Conservation (phyloP, 768 basidiomycete genomes). For the Trametes sanguinea region DNA sequence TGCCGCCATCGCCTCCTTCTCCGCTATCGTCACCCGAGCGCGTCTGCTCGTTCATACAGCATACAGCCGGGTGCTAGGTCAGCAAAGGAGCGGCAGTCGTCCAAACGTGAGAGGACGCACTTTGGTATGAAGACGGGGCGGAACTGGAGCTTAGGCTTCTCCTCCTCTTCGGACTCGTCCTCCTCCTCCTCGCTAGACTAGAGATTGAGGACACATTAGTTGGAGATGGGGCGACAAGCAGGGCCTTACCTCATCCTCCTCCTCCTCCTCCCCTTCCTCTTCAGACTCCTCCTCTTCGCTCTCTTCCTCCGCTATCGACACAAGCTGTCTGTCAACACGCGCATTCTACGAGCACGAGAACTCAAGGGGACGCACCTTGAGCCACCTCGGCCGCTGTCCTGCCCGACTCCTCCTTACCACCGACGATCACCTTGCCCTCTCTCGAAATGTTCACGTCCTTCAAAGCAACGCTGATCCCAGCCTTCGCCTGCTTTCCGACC, state of each 20-base stretch:
- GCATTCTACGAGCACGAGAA: neutral
- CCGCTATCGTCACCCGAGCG: constrained; percentile 70
- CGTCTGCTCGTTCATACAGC: constrained; percentile 48
- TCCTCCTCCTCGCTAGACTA: constrained; percentile 90
- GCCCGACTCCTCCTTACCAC: constrained; percentile 77
- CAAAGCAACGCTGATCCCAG: constrained; percentile 71
- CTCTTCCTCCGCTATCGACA: constrained; percentile 32
- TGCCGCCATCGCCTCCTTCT: constrained; percentile 64
- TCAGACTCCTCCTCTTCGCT: constrained; percentile 47
- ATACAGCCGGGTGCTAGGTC: neutral
- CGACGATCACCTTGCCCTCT: constrained; percentile 80
- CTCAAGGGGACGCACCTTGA: constrained; percentile 15
- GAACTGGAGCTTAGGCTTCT: constrained; percentile 73
- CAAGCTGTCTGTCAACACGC: neutral
- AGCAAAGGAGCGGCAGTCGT: neutral
- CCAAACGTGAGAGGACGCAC: constrained; percentile 47
- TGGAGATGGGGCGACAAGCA: neutral
- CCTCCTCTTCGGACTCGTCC: constrained; percentile 69
- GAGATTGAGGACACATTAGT: constrained; percentile 22
- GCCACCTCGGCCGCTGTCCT: constrained; percentile 49
- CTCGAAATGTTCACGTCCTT: constrained; percentile 80
- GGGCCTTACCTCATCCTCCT: constrained; percentile 48
- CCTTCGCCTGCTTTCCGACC: constrained; percentile 37
- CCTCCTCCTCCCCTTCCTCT: constrained; percentile 38
- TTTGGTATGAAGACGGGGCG: constrained; percentile 95